Base-by-base conservation (phyloP, 352 stramenopile species). In the Globisporangium solare region DNA sequence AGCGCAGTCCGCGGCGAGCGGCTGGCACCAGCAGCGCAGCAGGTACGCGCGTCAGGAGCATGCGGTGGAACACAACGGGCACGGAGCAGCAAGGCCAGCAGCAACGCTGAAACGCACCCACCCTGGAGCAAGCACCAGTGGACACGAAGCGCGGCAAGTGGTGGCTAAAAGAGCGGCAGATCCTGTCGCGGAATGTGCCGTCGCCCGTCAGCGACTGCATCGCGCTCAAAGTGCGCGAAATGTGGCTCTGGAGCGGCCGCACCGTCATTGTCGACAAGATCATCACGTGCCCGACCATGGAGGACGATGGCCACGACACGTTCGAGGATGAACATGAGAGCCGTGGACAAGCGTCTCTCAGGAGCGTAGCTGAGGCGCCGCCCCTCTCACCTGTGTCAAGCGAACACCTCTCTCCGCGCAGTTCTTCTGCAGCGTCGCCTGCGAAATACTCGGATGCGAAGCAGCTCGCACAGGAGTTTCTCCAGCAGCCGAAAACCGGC, bases 261-360 rank as follows among this genome's bases (percentile, higher is more conserved):
- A 72, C 63, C 1, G 72, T 90, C 18, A 51, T 86, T 3, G 52
- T 88, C 15, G 80, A 90, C 68, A 90, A 88, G 59, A 85, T 88
- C 51, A 63, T 88, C 22, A 67, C 51, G 18, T 64, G 27, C 45
- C 42, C 47, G 15, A 49, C 20, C 2, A 4, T 39, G 12, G 14
- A 15, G 31, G 20, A 40, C 11, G 17, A 18, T 15, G 39, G 0
- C 27, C 27, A 35, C 24, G 17, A 13, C 21, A 14, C 13, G 15
- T 21, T 35, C 15, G 24, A 31, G 20, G n/a, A 40, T 10, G 32
- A 52, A 14, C 18, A 43, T 3, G 15, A 47, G 20, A 31, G n/a
- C 21, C 27, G 10, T 10, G 7, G 27, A 35, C 27, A 35, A 35
- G 27, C 2, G 27, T 11, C 27, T 35, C 10, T 11, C 27, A 10